Evolutionary conservation across 371 early-diverging fungal genomes (phyloP), one percentile per base, ranked within the genome.

Genomic region (Apophysomyces trapeziformis): DNA sequence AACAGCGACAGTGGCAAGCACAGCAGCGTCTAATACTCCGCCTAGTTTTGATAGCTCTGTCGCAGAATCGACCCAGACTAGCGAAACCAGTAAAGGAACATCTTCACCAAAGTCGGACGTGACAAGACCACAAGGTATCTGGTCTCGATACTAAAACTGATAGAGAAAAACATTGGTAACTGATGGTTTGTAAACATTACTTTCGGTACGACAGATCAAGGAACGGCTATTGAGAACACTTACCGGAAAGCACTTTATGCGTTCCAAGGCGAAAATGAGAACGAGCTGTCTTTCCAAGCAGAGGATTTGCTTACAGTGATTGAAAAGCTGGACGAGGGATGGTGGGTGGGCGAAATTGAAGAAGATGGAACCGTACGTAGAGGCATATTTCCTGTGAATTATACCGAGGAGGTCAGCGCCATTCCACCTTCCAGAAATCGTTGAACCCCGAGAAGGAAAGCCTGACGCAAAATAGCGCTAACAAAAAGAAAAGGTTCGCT

Each of bases 361-460:
- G 68, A 82, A 5, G 61, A 68, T 38, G 79, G 85, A 14, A 64
- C 67, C 32, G 60, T 61, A 50, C 68, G 75, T 43, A 72, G 71
- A 6, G 95, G 95, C 18, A 87, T 95, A 70, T 94, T 95, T 73
- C 95, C 95, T n/a, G 85, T 86, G n/a, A 92, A 92, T 64, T 93
- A 93, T 61, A 89, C 89, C 4, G 90, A 90, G 56, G 68, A 66
- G 7, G 44, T 68, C 26, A 38, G 58, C 2, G 38, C 21, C 11
- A 46, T 38, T 38, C 9, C 26, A 8, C 46, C 45, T 5, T 54
- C 61, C 66, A 50, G 21, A 47, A 16, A 47, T 7, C n/a, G 47
- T 18, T 13, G 47, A 11, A 7, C 5, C 9, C 8, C 21, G 21
- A 50, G 1, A n/a, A n/a, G 18, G 9, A 7, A 50, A 26, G 2